phyloP scores from a whole-genome alignment of 31 red algal species.

The Odonthalia washingtoniensis region DNA sequence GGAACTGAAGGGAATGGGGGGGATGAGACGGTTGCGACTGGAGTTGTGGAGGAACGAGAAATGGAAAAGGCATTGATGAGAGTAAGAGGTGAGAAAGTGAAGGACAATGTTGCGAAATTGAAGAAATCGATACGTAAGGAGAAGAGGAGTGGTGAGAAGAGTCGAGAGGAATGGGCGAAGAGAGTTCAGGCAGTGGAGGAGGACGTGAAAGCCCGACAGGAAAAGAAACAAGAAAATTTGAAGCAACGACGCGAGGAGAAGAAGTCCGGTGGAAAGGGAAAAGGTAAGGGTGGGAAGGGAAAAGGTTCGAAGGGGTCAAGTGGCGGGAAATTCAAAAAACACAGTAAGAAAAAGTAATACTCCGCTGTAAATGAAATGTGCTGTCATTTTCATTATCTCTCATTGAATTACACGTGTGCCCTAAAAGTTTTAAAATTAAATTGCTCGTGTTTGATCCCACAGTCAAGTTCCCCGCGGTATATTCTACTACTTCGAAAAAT shows the following conservation, averaged over 20 bases:
- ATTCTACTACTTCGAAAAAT: too few relatives aligned
- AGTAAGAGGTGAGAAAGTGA: slow-evolving; percentile 50
- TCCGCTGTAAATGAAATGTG: too few relatives aligned
- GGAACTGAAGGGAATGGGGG: not conserved
- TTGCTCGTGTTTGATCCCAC: too few relatives aligned
- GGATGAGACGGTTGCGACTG: not conserved
- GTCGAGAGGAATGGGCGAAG: slow-evolving; percentile 78
- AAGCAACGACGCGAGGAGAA: slow-evolving; percentile 70
- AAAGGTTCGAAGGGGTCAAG: too few relatives aligned
- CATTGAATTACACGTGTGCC: too few relatives aligned
- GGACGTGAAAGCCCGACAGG: slow-evolving; percentile 55
- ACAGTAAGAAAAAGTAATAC: too few relatives aligned
- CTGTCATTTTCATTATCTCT: too few relatives aligned
- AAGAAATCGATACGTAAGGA: slow-evolving; percentile 82
- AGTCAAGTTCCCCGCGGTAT: too few relatives aligned
- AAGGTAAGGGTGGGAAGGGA: too few relatives aligned
- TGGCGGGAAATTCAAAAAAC: too few relatives aligned
- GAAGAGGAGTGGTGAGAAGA: slow-evolving; percentile 73
- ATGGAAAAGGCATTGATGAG: slow-evolving; percentile 74
- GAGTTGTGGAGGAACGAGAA: slow-evolving; percentile 51
- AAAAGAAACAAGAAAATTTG: slow-evolving; percentile 62
- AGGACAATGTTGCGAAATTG: slow-evolving; percentile 71
- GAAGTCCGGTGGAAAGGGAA: slow-evolving; percentile 32
- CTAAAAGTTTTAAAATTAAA: too few relatives aligned
- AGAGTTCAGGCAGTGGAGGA: slow-evolving; percentile 61